phyloP scores from a whole-genome alignment of 768 basidiomycete genomes.

The Pleurotus djamor region DNA sequence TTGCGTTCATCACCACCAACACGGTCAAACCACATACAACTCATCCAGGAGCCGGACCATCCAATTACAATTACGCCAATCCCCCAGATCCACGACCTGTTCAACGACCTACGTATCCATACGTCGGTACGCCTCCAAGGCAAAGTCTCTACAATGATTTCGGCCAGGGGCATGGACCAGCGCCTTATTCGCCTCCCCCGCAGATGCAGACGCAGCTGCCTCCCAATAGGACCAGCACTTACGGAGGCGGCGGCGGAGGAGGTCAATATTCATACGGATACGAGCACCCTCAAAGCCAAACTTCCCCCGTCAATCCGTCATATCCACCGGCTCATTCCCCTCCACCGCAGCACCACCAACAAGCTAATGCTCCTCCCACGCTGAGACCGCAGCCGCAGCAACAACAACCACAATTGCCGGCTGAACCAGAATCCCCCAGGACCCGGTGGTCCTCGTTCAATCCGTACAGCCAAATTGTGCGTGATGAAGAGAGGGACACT shows the following conservation, averaged over 20 bases:
- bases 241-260: too few species aligned
- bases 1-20: background rate
- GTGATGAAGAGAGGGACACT: background rate
- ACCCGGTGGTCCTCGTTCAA: slow-evolving; percentile 6
- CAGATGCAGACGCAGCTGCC: too few species aligned
- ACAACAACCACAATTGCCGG: background rate
- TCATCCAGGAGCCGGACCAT: background rate
- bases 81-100: background rate
- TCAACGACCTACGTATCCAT: background rate
- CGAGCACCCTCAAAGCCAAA: background rate
- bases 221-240: too few species aligned
- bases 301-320: background rate
- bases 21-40: background rate
- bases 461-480: background rate
- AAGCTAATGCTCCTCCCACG: background rate
- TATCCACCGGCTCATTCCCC: background rate
- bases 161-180: background rate
- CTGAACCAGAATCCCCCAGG: background rate
- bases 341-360: background rate
- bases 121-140: background rate
- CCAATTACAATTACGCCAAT: background rate
- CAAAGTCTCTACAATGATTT: background rate
- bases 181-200: background rate
- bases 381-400: background rate
- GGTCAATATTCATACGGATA: background rate